Evolutionary conservation across 2,329 filamentous ascomycete genomes (phyloP).

Genomic region (Ilyonectria robusta): DNA sequence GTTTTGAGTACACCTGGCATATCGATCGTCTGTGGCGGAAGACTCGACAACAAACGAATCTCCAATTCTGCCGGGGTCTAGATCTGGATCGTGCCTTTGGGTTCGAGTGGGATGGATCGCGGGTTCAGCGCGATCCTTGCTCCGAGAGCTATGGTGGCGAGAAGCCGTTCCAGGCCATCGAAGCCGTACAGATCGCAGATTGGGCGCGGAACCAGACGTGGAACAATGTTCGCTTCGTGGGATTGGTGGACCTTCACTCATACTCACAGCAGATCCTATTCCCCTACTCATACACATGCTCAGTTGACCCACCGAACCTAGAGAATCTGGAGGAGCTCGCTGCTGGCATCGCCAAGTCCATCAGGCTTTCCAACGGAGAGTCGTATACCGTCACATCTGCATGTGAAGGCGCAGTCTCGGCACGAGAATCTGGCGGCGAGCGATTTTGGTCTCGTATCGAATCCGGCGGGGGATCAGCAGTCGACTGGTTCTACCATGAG

Average conservation of each 20-base stretch:
- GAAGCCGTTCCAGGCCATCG: constrained; percentile 84
- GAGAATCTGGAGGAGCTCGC: constrained; percentile 95
- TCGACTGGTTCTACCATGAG: constrained; percentile 97
- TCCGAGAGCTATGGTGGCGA: constrained; percentile 92
- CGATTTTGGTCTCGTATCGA: constrained; percentile 69
- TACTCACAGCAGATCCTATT: constrained; percentile 97
- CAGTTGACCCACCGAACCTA: constrained; percentile 81
- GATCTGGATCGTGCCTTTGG: constrained; percentile 92
- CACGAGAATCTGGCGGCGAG: constrained; percentile 41
- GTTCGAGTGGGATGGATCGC: constrained; percentile 84
- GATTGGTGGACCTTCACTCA: constrained; percentile 90
- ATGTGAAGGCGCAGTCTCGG: constrained; percentile 81
- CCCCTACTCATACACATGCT: constrained; percentile 90
- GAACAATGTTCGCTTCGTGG: constrained; percentile 83
- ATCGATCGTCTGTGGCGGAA: constrained; percentile 95
- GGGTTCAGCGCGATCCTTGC: constrained; percentile 82
- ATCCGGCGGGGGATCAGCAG: constrained; percentile 84
- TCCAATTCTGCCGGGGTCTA: constrained; percentile 87
- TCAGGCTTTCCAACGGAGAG: constrained; percentile 84
- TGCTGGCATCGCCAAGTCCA: constrained; percentile 89
- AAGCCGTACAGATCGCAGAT: constrained; percentile 80
- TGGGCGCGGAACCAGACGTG: constrained; percentile 88
- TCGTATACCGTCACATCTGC: constrained; percentile 85
- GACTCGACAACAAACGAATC: constrained; percentile 85
- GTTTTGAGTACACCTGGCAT: constrained; percentile 94